Conservation (phyloP, 2,329 filamentous ascomycete genomes). For the Alternaria postmessia region DNA sequence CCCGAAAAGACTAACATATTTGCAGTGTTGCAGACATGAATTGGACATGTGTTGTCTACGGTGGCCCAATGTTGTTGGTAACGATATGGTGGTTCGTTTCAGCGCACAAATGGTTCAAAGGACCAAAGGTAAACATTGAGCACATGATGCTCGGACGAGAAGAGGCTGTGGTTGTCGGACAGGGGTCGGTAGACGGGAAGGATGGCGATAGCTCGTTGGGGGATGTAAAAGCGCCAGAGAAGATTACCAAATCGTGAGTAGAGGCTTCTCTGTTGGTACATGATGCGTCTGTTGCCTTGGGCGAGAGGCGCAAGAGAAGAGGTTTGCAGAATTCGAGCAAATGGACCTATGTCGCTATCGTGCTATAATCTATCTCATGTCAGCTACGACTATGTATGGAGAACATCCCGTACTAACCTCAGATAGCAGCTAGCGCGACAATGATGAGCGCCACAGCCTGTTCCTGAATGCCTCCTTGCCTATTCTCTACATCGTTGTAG, state of each 20-base stretch:
- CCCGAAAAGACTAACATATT: constrained; percentile 18
- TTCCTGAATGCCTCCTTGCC: no score
- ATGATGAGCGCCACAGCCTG: no score
- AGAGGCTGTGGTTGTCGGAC: constrained; percentile 51
- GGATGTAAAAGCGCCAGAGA: neutral
- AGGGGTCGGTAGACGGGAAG: constrained; percentile 11
- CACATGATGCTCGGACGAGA: constrained; percentile 59
- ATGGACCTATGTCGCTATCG: no score
- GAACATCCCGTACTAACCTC: no score
- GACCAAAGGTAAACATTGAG: constrained; percentile 72
- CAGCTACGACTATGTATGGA: no score
- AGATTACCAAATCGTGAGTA: constrained; percentile 9
- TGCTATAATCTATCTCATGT: no score
- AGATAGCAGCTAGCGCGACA: no score
- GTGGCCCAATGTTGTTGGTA: constrained; percentile 67
- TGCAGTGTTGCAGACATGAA: constrained; percentile 65
- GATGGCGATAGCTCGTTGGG: constrained; percentile 19
- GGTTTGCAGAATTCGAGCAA: no score
- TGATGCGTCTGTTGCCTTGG: no score
- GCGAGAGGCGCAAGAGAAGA: no score
- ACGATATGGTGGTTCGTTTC: constrained; percentile 70
- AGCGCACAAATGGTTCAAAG: constrained; percentile 74
- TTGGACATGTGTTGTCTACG: constrained; percentile 73
- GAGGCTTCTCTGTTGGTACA: no score
- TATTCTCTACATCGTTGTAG: no score